phyloP scores from a whole-genome alignment of 2,329 filamentous ascomycete species.

The Neonectria hederae region DNA sequence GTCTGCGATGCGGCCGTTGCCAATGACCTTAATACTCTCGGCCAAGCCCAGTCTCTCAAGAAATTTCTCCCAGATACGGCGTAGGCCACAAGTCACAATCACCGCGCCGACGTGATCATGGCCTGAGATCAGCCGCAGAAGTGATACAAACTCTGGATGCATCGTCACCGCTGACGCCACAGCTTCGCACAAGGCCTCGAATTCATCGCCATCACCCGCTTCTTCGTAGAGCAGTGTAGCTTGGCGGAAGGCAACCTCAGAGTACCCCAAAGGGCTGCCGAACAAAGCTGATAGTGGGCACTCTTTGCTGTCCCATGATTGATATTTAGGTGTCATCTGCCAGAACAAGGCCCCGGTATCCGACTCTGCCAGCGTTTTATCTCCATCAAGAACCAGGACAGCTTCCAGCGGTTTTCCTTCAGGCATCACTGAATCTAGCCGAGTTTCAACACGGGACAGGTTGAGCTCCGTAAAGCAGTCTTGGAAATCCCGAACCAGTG shows the following conservation, averaged over 20 bases:
- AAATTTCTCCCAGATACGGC: not conserved
- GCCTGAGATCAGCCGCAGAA: not conserved
- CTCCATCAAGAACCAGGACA: not conserved
- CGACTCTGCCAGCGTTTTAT: not conserved
- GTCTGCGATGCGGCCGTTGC: not conserved
- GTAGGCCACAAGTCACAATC: not conserved
- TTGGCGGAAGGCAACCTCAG: not conserved
- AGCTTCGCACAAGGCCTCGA: not conserved
- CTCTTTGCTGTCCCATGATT: not conserved
- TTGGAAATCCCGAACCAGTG: slow-evolving; percentile 25
- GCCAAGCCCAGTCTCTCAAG: not conserved
- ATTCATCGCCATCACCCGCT: not conserved
- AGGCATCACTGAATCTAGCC: not conserved
- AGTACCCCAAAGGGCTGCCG: not conserved
- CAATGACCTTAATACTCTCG: not conserved
- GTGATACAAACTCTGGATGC: not conserved
- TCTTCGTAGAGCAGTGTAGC: not conserved
- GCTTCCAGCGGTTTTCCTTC: not conserved
- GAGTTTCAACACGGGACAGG: not conserved
- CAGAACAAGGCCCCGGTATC: not conserved
- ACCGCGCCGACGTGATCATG: not conserved
- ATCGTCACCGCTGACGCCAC: not conserved
- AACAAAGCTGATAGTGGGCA: not conserved
- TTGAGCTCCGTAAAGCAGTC: slow-evolving; percentile 33
- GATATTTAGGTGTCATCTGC: not conserved